phyloP scores from a whole-genome alignment of 306 rosid species.

The Vigna unguiculata region DNA sequence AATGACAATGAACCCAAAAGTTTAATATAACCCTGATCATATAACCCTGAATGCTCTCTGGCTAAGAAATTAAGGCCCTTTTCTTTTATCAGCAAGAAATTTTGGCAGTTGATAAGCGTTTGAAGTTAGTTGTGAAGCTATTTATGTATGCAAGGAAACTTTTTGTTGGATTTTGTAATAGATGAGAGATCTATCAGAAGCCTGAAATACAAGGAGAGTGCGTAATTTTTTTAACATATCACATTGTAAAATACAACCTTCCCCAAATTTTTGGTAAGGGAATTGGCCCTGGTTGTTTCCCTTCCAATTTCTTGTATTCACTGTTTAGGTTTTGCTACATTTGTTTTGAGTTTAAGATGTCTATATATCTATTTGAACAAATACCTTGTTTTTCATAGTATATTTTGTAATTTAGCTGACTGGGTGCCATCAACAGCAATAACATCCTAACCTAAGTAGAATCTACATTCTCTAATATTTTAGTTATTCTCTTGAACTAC shows the following conservation, averaged over 20 bases:
- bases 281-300: conserved; percentile 10
- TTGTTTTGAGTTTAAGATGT: conserved; percentile 18
- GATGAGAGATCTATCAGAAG: conserved; percentile 12
- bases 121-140: neutral
- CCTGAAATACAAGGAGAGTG: conserved; percentile 15
- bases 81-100: too few species aligned
- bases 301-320: conserved; percentile 15
- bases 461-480: conserved; percentile 21
- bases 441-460: neutral
- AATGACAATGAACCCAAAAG: neutral
- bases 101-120: neutral
- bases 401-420: conserved; percentile 14
- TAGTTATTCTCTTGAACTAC: conserved; percentile 6
- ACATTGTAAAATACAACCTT: neutral
- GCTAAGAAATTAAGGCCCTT: too few species aligned
- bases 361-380: conserved; percentile 28
- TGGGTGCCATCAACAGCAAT: neutral
- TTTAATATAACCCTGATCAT: too few species aligned
- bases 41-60: too few species aligned
- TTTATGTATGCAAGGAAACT: neutral
- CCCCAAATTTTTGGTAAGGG: conserved; percentile 19
- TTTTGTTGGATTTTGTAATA: conserved; percentile 37
- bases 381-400: conserved; percentile 23
- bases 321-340: conserved; percentile 18
- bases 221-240: neutral